Evolutionary conservation across 805 yeast species (phyloP).

Genomic region (Hanseniaspora opuntiae): DNA sequence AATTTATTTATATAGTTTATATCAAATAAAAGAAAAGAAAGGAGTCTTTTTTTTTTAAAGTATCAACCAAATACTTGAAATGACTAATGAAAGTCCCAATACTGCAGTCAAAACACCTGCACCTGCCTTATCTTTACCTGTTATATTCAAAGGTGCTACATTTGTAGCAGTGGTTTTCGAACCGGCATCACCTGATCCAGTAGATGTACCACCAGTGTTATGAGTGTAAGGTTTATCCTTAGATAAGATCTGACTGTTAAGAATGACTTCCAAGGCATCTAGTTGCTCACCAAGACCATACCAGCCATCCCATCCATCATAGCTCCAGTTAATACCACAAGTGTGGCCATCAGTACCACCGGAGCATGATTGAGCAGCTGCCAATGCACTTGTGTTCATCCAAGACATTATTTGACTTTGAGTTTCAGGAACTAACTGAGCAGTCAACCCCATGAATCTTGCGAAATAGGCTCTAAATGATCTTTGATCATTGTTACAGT

Average conservation of each 20-base stretch:
- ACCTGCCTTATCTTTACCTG: constrained; percentile 45
- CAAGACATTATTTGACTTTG: constrained; percentile 30
- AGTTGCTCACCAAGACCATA: constrained; percentile 75
- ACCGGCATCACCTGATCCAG: constrained; percentile 44
- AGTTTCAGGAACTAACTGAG: constrained; percentile 39
- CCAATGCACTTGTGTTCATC: constrained; percentile 41
- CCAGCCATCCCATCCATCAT: constrained; percentile 43
- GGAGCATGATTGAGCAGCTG: constrained; percentile 55
- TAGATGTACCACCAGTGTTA: constrained; percentile 40
- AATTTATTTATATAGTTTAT: constrained; percentile 1
- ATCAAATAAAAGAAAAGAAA: neutral
- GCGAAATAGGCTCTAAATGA: constrained; percentile 60
- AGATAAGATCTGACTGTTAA: constrained; percentile 32
- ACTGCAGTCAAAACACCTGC: constrained; percentile 56
- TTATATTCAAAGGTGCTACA: constrained; percentile 30
- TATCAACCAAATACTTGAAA: constrained; percentile 35
- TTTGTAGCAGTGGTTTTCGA: constrained; percentile 29
- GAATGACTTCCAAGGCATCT: constrained; percentile 54
- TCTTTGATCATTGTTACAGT: constrained; percentile 64
- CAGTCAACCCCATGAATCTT: constrained; percentile 48
- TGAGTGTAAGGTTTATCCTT: constrained; percentile 43
- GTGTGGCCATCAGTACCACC: constrained; percentile 69
- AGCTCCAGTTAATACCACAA: constrained; percentile 59
- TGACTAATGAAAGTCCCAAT: constrained; percentile 34
- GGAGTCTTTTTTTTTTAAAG: constrained; percentile 15